A percentile compares a stretch with the other conserved stretches of the same genome.
These are phyloP conservation scores for Psidium friedrichsthalianum DNA, from an alignment of 345 rosid genomes.

Conservation along the genomic window DNA sequence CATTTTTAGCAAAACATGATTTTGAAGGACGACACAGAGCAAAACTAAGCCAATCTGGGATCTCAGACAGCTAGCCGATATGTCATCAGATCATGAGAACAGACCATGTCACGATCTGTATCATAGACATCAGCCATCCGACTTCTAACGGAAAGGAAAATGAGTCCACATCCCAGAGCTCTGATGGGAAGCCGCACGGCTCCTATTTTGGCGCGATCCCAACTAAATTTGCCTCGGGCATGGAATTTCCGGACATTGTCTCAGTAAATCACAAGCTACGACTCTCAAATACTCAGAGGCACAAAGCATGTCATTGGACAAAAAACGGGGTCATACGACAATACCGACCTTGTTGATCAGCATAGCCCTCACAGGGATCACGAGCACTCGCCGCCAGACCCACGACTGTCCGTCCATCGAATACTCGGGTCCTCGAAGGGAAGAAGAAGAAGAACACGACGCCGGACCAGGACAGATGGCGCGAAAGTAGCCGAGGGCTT, in stretches of 20 bases:
- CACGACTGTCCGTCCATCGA: slow-evolving; percentile 19
- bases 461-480: neutral
- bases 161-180: neutral
- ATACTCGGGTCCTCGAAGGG: slow-evolving; percentile 22
- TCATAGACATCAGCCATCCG: neutral
- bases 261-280: neutral
- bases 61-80: neutral
- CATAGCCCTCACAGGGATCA: slow-evolving; percentile 51
- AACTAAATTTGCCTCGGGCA: neutral
- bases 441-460: slow-evolving; percentile 10
- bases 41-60: neutral
- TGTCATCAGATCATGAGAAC: neutral
- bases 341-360: slow-evolving; percentile 61
- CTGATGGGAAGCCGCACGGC: neutral
- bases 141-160: neutral
- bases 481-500: slow-evolving; percentile 23
- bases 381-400: slow-evolving; percentile 24
- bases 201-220: neutral
- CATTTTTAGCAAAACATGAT: neutral
- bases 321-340: neutral
- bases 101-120: neutral
- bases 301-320: neutral
- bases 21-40: neutral
- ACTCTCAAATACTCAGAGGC: neutral
- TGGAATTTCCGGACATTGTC: neutral